phyloP scores from a whole-genome alignment of 257 asterid genomes.

The Apocynum venetum region DNA sequence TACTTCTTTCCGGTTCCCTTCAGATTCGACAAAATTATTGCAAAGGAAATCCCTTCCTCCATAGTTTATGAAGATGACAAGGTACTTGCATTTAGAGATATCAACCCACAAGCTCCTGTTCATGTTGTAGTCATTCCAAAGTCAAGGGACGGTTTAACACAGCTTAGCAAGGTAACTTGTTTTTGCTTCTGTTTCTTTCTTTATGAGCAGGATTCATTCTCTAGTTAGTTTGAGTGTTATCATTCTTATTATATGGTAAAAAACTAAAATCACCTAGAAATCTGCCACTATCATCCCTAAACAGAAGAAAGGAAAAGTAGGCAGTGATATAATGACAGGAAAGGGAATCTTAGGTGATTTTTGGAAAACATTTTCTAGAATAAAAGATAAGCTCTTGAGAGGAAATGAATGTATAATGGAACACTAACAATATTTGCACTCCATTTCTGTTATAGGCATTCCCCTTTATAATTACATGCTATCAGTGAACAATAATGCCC shows the following conservation, averaged over 20 bases:
- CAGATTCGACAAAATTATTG: slow-evolving; percentile 89
- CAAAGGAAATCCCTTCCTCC: slow-evolving; percentile 83
- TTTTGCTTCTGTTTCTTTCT: slow-evolving; percentile 9
- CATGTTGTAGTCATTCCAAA: slow-evolving; percentile 90
- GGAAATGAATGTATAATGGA: neutral
- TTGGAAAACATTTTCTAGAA: neutral
- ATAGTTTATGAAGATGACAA: slow-evolving; percentile 83
- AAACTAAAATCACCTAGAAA: neutral
- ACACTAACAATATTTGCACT: neutral
- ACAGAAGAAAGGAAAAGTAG: neutral
- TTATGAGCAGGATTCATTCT: neutral
- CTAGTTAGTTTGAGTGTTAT: neutral
- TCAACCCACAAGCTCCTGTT: slow-evolving; percentile 92
- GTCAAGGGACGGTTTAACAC: slow-evolving; percentile 74
- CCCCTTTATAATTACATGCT: too few species aligned
- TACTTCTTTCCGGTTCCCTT: slow-evolving; percentile 10
- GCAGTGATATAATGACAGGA: neutral
- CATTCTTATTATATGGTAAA: neutral
- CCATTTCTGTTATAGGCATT: too few species aligned
- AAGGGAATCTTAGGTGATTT: neutral
- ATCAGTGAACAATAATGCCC: too few species aligned
- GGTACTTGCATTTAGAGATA: slow-evolving; percentile 91
- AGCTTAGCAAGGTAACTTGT: slow-evolving; percentile 66
- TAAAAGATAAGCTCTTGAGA: neutral
- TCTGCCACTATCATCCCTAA: neutral